These are phyloP conservation scores for Hypoxylon intermedium DNA, from an alignment of 495 filamentous ascomycete genomes.

Conservation along the genomic window DNA sequence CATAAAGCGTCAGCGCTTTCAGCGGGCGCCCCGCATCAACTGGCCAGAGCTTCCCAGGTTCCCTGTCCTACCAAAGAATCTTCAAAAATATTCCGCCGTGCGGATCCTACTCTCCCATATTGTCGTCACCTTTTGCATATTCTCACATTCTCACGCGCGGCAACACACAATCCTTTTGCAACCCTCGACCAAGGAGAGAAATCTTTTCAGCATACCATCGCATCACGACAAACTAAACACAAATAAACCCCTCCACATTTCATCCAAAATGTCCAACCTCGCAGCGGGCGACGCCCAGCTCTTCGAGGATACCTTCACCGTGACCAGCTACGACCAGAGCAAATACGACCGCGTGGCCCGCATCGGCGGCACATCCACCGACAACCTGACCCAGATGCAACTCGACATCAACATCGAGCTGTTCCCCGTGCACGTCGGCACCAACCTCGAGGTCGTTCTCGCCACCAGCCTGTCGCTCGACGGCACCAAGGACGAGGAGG, in stretches of 20 bases:
- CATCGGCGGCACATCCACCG: conserved; percentile 71
- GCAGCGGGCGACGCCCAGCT: conserved; percentile 79
- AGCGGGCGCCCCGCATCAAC: conserved; percentile 23
- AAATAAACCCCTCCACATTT: too few relatives aligned
- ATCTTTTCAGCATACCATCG: too few relatives aligned
- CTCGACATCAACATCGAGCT: conserved; percentile 96
- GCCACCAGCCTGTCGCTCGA: conserved; percentile 86
- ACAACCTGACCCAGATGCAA: conserved; percentile 73
- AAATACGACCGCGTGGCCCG: conserved; percentile 97
- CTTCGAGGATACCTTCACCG: conserved; percentile 89
- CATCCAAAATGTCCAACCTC: conserved; percentile 49
- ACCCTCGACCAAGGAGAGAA: too few relatives aligned
- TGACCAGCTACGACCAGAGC: conserved; percentile 74
- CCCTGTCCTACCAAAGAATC: too few relatives aligned
- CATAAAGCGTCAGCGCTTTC: conserved; percentile 39
- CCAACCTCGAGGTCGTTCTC: conserved; percentile 77
- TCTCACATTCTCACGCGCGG: too few relatives aligned
- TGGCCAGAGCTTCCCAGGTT: conserved; percentile 9
- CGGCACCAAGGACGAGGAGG: conserved; percentile 69
- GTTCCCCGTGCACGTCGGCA: conserved; percentile 75
- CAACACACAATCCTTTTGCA: too few relatives aligned
- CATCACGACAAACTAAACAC: too few relatives aligned
- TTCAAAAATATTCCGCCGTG: background rate
- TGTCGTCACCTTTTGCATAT: too few relatives aligned
- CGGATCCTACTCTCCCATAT: too few relatives aligned